These are phyloP conservation scores for Wickerhamomyces hampshirensis DNA, from an alignment of 805 yeast species.

Conservation along the genomic window DNA sequence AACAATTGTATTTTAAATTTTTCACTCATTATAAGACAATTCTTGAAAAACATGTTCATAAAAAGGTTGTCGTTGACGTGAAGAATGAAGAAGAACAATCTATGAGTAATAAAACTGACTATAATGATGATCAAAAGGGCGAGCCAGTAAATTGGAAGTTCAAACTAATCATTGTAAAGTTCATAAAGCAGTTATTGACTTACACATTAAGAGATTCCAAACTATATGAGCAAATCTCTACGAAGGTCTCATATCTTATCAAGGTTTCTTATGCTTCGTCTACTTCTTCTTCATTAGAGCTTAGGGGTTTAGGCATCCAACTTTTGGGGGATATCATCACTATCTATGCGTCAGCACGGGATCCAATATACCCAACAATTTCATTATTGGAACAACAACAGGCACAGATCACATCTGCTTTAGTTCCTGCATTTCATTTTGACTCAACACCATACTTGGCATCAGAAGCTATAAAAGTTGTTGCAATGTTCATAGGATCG, in stretches of 20 bases:
- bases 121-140: constrained; percentile 24
- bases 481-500: constrained; percentile 71
- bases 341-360: constrained; percentile 55
- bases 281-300: constrained; percentile 56
- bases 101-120: constrained; percentile 26
- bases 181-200: constrained; percentile 38
- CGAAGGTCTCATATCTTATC: constrained; percentile 58
- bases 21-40: constrained; percentile 38
- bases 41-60: constrained; percentile 32
- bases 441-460: constrained; percentile 73
- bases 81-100: constrained; percentile 46
- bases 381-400: constrained; percentile 86
- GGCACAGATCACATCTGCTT: constrained; percentile 87
- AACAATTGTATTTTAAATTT: constrained; percentile 36
- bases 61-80: constrained; percentile 31
- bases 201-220: constrained; percentile 34
- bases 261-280: constrained; percentile 78
- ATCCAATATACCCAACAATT: constrained; percentile 66
- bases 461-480: constrained; percentile 69
- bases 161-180: constrained; percentile 39
- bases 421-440: constrained; percentile 76
- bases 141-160: constrained; percentile 58
- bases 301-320: constrained; percentile 62
- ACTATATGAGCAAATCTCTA: constrained; percentile 37
- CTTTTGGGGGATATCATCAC: constrained; percentile 60